Conservation (phyloP, 2,329 filamentous ascomycete genomes). For the Hirsutella minnesotensis region DNA sequence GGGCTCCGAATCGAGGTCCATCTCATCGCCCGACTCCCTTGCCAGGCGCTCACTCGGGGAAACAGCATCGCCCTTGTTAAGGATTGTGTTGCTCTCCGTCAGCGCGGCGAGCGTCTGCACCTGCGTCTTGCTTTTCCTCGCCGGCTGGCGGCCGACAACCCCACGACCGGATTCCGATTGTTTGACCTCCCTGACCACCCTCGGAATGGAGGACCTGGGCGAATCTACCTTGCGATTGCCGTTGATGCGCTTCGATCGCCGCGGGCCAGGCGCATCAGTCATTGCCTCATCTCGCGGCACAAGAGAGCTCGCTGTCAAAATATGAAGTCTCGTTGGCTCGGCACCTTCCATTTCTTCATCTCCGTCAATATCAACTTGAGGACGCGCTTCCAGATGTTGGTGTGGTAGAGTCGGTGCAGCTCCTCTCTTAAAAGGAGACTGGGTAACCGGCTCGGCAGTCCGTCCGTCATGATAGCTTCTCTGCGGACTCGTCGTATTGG, state of each 20-base stretch:
- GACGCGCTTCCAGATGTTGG: slow-evolving; percentile 1
- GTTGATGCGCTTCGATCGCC: slow-evolving; percentile 22
- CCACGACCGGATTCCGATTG: slow-evolving; percentile 10
- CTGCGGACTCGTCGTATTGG: slow-evolving; percentile 20
- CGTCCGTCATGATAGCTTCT: slow-evolving; percentile 21
- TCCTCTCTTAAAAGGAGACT: slow-evolving; percentile 11
- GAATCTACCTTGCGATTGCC: slow-evolving; percentile 7
- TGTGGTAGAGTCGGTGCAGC: slow-evolving; percentile 14
- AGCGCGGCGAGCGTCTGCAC: too few relatives aligned
- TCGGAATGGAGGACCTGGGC: slow-evolving; percentile 21
- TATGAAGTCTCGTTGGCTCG: neutral
- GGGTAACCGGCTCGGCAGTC: slow-evolving; percentile 7
- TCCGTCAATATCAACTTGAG: slow-evolving; percentile 2
- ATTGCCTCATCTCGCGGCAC: slow-evolving; percentile 8
- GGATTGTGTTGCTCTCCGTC: too few relatives aligned
- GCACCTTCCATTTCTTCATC: neutral
- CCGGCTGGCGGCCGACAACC: too few relatives aligned
- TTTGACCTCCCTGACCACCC: slow-evolving; percentile 19
- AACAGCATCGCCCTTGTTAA: too few relatives aligned
- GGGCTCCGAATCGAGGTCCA: too few relatives aligned
- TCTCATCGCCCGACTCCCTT: too few relatives aligned
- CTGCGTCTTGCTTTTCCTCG: too few relatives aligned
- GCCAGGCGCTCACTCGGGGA: too few relatives aligned
- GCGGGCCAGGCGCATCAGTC: slow-evolving; percentile 8
- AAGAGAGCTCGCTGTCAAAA: too few relatives aligned